Evolutionary conservation across 2,329 filamentous ascomycete species (phyloP), one percentile per base, ranked within the genome.

Genomic region (Fusarium burgessii): DNA sequence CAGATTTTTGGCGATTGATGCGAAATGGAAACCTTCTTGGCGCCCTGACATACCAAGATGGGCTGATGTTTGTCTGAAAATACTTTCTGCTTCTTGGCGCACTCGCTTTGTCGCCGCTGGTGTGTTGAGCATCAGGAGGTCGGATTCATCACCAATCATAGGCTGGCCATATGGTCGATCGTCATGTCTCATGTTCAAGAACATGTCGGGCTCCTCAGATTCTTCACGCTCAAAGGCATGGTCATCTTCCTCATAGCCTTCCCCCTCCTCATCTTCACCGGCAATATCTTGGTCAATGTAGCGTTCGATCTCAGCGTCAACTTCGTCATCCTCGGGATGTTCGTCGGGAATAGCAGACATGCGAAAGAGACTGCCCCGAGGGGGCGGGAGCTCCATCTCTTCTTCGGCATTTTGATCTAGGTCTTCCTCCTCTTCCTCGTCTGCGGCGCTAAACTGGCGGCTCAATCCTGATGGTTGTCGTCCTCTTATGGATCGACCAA

Each of bases 1-100:
- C 13, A 95, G 80, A 66, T 91, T 90, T 77, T 91, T 92, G 33
- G 93, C 93, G 64, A 97, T 89, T 10, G 87, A 84, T 7, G 90
- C 87, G 76, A 94, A 92, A 46, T 89, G 88, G 55, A 90, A 90
- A 12, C 89, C 86, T 50, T 86, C 86, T 68, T 83, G 87, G 83
- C 76, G 83, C 70, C 70, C 75, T 62, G 68, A 79, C 68, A 70
- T 80, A 67, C 76, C 81, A 61, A 85, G 82, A 45, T 82, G 85
- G 62, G 84, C 82, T 18, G 84, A 78, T 6, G 87, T 88, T 46
- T 86, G 84, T 41, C 86, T 85, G 74, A 85, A 87, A 59, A 89
- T 85, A 58, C 84, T 84, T 64, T 89, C 86, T 15, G 88, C 88
- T 77, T 90, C 87, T 61, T 80, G 84, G 55, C 83, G 82, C 63